A percentile compares a stretch with the other conserved stretches of the same genome.
phyloP scores from a whole-genome alignment of 2,329 filamentous ascomycete genomes.

The Sporothrix pallida region DNA sequence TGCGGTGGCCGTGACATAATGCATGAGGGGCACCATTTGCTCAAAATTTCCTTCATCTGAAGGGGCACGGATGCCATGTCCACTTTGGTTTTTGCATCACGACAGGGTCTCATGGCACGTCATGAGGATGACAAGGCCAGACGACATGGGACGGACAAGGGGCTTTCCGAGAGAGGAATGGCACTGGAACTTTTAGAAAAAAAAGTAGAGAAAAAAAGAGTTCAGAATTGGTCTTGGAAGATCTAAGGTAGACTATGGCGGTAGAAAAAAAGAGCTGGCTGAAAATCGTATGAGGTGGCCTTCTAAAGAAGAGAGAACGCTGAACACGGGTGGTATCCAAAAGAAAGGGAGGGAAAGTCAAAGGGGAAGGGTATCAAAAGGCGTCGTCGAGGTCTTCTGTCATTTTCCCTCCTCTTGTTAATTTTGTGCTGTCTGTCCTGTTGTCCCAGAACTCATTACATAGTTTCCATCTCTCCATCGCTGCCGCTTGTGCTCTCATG shows the following conservation, averaged over 20 bases:
- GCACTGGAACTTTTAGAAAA: neutral
- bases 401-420: neutral
- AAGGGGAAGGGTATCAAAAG: constrained; percentile 11
- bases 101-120: neutral
- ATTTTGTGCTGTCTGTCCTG: constrained; percentile 7
- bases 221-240: constrained; percentile 7
- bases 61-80: neutral
- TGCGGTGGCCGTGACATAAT: neutral
- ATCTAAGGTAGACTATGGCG: neutral
- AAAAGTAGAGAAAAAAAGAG: neutral
- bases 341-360: neutral
- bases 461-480: neutral
- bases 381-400: neutral
- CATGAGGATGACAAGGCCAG: neutral
- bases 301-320: neutral
- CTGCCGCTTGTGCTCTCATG: neutral
- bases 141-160: constrained; percentile 23
- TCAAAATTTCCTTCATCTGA: neutral
- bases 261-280: too few species aligned
- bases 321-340: neutral
- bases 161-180: neutral
- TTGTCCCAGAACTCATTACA: neutral
- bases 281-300: neutral
- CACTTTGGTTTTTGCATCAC: neutral
- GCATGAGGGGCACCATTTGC: neutral